Conservation (phyloP, 2,329 filamentous ascomycete species). For the Calycina marina region DNA sequence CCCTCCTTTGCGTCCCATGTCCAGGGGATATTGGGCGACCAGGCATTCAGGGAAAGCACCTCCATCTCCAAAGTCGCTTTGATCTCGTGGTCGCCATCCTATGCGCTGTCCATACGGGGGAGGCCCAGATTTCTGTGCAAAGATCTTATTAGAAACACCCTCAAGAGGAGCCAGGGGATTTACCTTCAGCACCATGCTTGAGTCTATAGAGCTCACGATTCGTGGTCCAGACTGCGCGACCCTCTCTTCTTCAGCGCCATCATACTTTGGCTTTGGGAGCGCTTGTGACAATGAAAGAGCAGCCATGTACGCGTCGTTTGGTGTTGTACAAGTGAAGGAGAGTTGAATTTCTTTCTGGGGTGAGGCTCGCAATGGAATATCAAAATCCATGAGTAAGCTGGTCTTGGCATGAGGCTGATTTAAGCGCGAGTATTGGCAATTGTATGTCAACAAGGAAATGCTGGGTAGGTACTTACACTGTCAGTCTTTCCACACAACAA, state of each 20-base stretch:
- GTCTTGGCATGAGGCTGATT: too few relatives aligned
- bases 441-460: too few relatives aligned
- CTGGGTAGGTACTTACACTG: too few relatives aligned
- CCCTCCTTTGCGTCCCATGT: conserved; percentile 72
- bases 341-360: conserved; percentile 4
- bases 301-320: conserved; percentile 46
- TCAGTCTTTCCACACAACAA: too few relatives aligned
- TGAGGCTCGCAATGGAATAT: conserved; percentile 7
- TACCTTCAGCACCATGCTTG: conserved; percentile 70
- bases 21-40: conserved; percentile 86
- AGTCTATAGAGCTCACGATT: conserved; percentile 63
- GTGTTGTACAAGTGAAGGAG: conserved; percentile 3
- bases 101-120: conserved; percentile 76
- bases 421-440: too few relatives aligned
- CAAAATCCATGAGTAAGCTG: too few relatives aligned
- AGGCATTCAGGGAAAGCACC: conserved; percentile 91
- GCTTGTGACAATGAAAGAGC: conserved; percentile 61
- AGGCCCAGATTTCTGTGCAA: conserved; percentile 55
- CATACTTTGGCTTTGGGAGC: conserved; percentile 82
- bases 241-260: conserved; percentile 74
- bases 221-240: conserved; percentile 66
- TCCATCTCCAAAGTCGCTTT: conserved; percentile 91
- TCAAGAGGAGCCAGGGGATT: not conserved
- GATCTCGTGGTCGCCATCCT: conserved; percentile 78
- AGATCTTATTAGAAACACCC: conserved; percentile 12